Base-by-base conservation (phyloP, 2,329 filamentous ascomycete species). In the Cladosporium austrohemisphaericum region DNA sequence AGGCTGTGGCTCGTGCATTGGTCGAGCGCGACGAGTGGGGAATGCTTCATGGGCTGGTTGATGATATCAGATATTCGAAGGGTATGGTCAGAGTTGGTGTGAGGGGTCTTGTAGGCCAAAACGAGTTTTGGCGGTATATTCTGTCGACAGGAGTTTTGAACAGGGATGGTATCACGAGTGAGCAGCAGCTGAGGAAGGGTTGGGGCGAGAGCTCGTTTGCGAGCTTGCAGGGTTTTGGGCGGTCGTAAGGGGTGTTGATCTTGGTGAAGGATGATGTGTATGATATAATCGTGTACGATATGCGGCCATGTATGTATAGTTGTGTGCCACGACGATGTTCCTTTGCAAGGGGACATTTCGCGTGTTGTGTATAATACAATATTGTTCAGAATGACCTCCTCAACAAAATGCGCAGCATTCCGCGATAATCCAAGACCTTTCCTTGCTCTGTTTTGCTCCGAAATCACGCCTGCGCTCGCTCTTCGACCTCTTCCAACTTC, bases 1-100 rank as follows among this genome's bases (percentile, higher is more conserved):
- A 58, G 7, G 55, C 55, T 7, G 65, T 73, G 4, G 62, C 74
- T 8, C 47, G 58, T 9, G 68, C 70, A 19, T 59, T 76, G 22
- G 64, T 62, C 4, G 58, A 65, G 4, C 57, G 64, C 1, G 61
- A 64, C 4, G 67, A 74, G 22, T 61, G 58, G 56, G 65, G 62
- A 10, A 54, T 62, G 9, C 62, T 68, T 28, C 52, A 59, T 14
- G 51, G 53, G 13, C 53, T 75, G 18, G 68, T 74, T 4, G 52
- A 55, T 13, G 68, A 72, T 57, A 63, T 72, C 10, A 58, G 60
- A 49, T 51, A 55, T 9, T 62, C 59, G 9, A 59, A 65, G 45
- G 67, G 67, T 13, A 29, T 58, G 45, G 19, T 58, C 18, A 58
- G 52, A 31, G 51, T 51, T 4, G 59, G 56, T 8, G 38, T 52